These are phyloP conservation scores for Colletotrichum chrysophilum DNA, from an alignment of 2,329 filamentous ascomycete species.

Conservation along the genomic window DNA sequence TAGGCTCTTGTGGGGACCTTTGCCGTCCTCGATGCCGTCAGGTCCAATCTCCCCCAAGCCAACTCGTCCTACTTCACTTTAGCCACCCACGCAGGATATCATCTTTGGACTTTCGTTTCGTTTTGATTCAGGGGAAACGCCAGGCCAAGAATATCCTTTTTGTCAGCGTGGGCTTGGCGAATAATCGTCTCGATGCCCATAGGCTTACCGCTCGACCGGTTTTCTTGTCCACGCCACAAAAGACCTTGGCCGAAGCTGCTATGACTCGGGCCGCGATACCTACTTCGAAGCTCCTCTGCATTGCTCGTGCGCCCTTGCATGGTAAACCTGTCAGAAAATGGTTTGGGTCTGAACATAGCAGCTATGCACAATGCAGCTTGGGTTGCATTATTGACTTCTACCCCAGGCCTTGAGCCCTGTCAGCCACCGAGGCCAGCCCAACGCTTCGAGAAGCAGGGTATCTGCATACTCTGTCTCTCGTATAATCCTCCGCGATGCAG, in stretches of 20 bases:
- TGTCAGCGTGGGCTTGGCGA: background rate
- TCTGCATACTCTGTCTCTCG: background rate
- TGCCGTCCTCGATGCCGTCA: background rate
- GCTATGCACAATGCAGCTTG: background rate
- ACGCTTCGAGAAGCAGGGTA: background rate
- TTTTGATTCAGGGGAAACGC: background rate
- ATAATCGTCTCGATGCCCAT: background rate
- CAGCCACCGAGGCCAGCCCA: background rate
- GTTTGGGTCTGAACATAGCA: background rate
- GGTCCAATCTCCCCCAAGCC: background rate
- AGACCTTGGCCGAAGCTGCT: background rate
- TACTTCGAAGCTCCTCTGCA: background rate
- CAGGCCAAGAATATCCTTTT: background rate
- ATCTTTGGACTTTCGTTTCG: background rate
- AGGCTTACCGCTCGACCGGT: background rate
- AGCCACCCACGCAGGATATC: background rate
- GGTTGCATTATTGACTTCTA: background rate
- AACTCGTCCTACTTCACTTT: background rate
- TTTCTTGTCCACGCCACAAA: background rate
- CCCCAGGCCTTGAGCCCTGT: background rate
- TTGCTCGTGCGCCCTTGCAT: background rate
- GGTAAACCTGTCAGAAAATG: constrained; percentile 1
- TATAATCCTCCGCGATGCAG: background rate
- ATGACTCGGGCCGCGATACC: background rate
- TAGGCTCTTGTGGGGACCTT: background rate